phyloP scores from a whole-genome alignment of 73 alveolate genomes.

The Paramecium pentaurelia region DNA sequence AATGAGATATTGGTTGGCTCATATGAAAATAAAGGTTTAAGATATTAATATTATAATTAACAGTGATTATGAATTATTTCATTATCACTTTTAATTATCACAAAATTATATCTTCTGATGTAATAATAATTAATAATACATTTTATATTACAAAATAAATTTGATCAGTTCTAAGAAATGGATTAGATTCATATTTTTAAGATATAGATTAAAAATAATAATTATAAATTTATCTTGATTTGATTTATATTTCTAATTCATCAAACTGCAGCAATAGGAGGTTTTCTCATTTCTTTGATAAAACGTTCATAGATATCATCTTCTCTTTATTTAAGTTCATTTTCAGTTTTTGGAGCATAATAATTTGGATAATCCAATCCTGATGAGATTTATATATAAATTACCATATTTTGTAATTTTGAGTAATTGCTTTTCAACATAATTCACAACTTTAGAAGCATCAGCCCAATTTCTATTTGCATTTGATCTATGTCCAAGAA shows the following conservation, averaged over 20 bases:
- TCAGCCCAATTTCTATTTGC: slow-evolving; percentile 39
- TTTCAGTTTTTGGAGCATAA: neutral
- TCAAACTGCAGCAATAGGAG: slow-evolving; percentile 11
- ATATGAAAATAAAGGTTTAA: neutral
- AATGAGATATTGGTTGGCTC: neutral
- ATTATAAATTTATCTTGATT: neutral
- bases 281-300: slow-evolving; percentile 38
- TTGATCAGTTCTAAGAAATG: neutral
- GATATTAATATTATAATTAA: neutral
- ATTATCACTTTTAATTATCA: neutral
- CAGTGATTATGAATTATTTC: neutral
- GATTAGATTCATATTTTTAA: neutral
- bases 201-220: neutral
- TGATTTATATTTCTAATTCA: neutral
- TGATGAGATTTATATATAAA: neutral
- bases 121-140: neutral
- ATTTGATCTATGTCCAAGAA: slow-evolving; percentile 30
- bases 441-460: slow-evolving; percentile 21
- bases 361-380: slow-evolving; percentile 38
- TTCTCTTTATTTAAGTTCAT: neutral
- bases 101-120: neutral
- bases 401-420: slow-evolving; percentile 35
- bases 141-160: neutral
- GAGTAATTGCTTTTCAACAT: neutral
- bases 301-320: slow-evolving; percentile 17